Percentiles rank a stretch among this genome's conserved stretches.
Evolutionary conservation across 805 yeast species (phyloP).

Genomic region (Starmerella kuoi): DNA sequence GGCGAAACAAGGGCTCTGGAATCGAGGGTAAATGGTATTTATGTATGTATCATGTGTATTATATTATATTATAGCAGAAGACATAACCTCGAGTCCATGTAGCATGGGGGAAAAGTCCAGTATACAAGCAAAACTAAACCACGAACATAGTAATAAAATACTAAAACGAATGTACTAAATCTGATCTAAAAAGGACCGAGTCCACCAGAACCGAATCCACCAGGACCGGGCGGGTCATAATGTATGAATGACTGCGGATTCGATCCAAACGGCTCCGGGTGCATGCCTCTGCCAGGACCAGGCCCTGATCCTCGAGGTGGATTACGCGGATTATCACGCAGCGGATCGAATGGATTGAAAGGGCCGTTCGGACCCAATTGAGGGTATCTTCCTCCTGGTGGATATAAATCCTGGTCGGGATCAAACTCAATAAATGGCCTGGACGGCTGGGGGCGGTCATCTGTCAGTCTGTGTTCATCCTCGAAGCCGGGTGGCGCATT

Average conservation of each 20-base stretch:
- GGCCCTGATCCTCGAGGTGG: constrained; percentile 1
- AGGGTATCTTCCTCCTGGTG: constrained; percentile 29
- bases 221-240: constrained; percentile 34
- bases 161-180: too few relatives aligned
- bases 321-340: background rate
- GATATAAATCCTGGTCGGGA: constrained; percentile 32
- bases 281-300: constrained; percentile 24
- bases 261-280: constrained; percentile 23
- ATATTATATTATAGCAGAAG: too few relatives aligned
- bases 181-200: too few relatives aligned
- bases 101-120: too few relatives aligned
- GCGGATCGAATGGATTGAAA: background rate
- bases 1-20: too few relatives aligned
- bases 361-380: constrained; percentile 24
- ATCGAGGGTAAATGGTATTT: too few relatives aligned
- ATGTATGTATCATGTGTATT: too few relatives aligned
- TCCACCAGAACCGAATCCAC: too few relatives aligned
- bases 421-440: constrained; percentile 19
- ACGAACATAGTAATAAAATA: too few relatives aligned
- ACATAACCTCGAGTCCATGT: too few relatives aligned
- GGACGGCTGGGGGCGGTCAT: background rate
- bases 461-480: constrained; percentile 30
- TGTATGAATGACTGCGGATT: constrained; percentile 20
- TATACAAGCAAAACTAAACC: too few relatives aligned
- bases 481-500: constrained; percentile 35